Evolutionary conservation across 371 early-diverging fungal species (phyloP), one percentile per base, ranked within the genome.

Genomic region (Rhizopus stolonifer): DNA sequence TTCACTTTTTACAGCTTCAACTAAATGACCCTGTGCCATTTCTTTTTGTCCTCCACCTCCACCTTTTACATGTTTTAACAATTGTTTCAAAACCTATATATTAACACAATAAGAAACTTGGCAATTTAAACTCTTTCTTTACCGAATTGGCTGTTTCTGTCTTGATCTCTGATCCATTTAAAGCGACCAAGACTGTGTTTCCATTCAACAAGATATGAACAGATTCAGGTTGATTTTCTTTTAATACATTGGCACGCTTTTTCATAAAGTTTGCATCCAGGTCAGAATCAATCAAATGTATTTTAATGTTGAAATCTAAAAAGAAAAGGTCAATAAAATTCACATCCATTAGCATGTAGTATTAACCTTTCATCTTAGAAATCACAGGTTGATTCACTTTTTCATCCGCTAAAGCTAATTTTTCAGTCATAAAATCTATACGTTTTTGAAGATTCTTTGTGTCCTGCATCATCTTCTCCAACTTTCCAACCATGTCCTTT

Each of bases 191-290:
- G 11, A 84, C 56, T 0, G 64, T 74, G 33, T 73, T 75, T 5
- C 68, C 69, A 54, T 77, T 80, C n/a, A 79, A 52, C 34, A 84
- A 48, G 11, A 84, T 48, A 73, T 84, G 84, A 8, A 69, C 70
- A 25, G 61, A 54, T 0, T 64, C 59, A 0, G 76, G 54, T 2
- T 72, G 69, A 6, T 52, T 77, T 36, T 74, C 66, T 43, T 72
- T 73, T 13, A 83, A 42, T 1, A 73, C 62, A 45, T 77, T 81
- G 15, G 81, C 84, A 29, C 79, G 62, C 34, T 79, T 80, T 26
- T 77, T 72, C 65, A 76, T 76, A 56, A 70, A 84, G 2, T 54
- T 55, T 11, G 66, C 64, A 50, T 79, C 80, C 24, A 84, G 56
- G 34, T 79, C 76, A 2, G 67, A 31, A 31, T 82, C 82, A 23